Evolutionary conservation across 2,329 filamentous ascomycete species (phyloP).

Genomic region (Fusarium praegraminearum): DNA sequence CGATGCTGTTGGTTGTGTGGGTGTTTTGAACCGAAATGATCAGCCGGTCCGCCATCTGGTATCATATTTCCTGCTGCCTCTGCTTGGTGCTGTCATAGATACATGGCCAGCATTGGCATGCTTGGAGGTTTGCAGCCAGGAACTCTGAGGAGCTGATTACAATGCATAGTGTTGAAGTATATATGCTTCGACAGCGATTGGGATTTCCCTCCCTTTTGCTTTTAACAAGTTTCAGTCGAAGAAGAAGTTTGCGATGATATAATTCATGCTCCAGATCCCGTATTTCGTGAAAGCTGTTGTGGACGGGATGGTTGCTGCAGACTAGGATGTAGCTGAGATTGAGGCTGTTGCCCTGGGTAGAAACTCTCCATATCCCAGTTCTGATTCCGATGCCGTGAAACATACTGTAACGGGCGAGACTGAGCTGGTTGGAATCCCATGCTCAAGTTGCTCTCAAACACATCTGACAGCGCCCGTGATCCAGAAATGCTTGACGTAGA

Average conservation of each 20-base stretch:
- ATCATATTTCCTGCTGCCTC: conserved; percentile 32
- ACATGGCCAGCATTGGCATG: conserved; percentile 26
- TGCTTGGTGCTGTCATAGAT: conserved; percentile 36
- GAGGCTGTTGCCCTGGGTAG: conserved; percentile 20
- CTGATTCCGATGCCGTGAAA: conserved; percentile 21
- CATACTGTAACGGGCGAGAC: conserved; percentile 21
- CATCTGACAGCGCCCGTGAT: conserved; percentile 24
- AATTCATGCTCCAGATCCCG: conserved; percentile 8
- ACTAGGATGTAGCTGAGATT: conserved; percentile 13
- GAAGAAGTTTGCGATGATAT: conserved; percentile 11
- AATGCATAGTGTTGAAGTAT: neutral
- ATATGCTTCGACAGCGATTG: neutral
- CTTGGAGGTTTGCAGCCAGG: conserved; percentile 1
- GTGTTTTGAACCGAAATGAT: conserved; percentile 17
- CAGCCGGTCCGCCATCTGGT: conserved; percentile 37
- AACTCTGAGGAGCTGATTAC: conserved; percentile 2
- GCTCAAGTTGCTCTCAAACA: conserved; percentile 1
- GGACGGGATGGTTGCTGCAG: conserved; percentile 19
- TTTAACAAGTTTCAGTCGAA: neutral
- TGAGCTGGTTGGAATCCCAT: conserved; percentile 25
- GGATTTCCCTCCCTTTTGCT: neutral
- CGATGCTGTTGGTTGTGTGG: conserved; percentile 23
- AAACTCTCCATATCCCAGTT: neutral
- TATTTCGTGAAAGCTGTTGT: conserved; percentile 22
- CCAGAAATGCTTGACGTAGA: conserved; percentile 34